A percentile compares a stretch with the other conserved stretches of the same genome.
Conservation (phyloP, 768 basidiomycete genomes). For the Dictyophora rubrovolvata region DNA sequence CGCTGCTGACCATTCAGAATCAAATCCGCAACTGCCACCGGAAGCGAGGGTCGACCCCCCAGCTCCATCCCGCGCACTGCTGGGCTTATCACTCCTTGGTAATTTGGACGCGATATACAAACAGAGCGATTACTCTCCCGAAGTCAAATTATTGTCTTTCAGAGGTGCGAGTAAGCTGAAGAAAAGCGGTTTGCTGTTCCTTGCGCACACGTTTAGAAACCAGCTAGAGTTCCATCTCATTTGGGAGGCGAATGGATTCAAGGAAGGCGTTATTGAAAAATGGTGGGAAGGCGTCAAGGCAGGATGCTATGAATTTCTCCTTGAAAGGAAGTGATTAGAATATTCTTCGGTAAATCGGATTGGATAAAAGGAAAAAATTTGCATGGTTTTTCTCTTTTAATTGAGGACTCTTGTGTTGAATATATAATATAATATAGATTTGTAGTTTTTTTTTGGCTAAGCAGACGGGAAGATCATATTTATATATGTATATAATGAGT, state of each 20-base stretch:
- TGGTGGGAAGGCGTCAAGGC: not conserved
- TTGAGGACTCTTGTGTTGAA: too few relatives aligned
- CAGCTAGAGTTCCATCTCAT: not conserved
- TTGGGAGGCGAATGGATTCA: constrained; percentile 5
- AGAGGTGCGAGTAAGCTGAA: not conserved
- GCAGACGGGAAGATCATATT: too few relatives aligned
- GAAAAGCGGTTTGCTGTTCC: constrained; percentile 1
- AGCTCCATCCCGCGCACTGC: constrained; percentile 1
- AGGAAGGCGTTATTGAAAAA: not conserved
- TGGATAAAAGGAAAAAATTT: not conserved
- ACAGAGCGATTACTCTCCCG: not conserved
- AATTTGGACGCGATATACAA: not conserved
- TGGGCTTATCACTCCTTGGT: constrained; percentile 1
- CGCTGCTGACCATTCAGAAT: not conserved
- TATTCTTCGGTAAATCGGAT: not conserved
- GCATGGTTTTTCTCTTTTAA: too few relatives aligned
- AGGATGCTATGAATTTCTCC: not conserved
- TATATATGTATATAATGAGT: too few relatives aligned
- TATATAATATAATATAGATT: too few relatives aligned
- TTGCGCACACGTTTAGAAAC: constrained; percentile 2
- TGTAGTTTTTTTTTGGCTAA: too few relatives aligned
- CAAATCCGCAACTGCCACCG: not conserved
- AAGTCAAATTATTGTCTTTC: not conserved
- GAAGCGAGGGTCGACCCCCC: not conserved
- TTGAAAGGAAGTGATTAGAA: not conserved